Base-by-base conservation (phyloP, 768 basidiomycete genomes). In the Mycena capillaripes region DNA sequence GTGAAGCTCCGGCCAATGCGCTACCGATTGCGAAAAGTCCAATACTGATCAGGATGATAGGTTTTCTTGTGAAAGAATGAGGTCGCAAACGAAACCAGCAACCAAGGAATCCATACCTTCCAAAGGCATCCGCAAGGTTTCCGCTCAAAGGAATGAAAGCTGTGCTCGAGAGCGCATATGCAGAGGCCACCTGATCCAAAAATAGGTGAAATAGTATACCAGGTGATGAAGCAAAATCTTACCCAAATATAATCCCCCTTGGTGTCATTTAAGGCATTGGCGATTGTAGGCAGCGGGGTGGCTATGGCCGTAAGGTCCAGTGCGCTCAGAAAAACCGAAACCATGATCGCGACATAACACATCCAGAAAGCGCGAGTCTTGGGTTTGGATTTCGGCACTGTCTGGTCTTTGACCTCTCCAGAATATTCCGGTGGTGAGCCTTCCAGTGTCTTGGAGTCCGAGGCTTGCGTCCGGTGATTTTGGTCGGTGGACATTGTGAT, bases 131-230 rank as follows among this genome's bases (percentile, higher is more conserved):
- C 6, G 82, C 81, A 0, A 84, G 69, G 21, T 76, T 77, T 11
- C 84, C 83, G 34, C 79, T 81, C 74, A 84, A 72, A 0, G 84
- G 84, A 11, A 86, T 77, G 59, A 85, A 75, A 0, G 83, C 82
- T 12, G 86, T 84, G 10, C 80, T 80, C 5, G 84, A 73, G 14
- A 88, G 77, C 0, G 83, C 78, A 66, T 84, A 88, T 9, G 84
- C 82, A 3, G 81, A 76, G 10, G 82, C 85, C 36, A 87, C 75
- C 87, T 74, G 42, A 42, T 42, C 42, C 12, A 19, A 9, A 7
- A 8, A 42, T 10, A 4, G 42, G 17, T 12, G 42, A 10, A 8
- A 42, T n/a, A 42, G 9, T 14, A 42, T 42, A 42, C 42, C 16
- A 16, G 9, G 42, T 27, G 29, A 21, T 27, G 23, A 21, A 4